Percentiles rank a stretch among this genome's conserved stretches.
phyloP scores from a whole-genome alignment of 352 stramenopile species.

The Pythium folliculosum region DNA sequence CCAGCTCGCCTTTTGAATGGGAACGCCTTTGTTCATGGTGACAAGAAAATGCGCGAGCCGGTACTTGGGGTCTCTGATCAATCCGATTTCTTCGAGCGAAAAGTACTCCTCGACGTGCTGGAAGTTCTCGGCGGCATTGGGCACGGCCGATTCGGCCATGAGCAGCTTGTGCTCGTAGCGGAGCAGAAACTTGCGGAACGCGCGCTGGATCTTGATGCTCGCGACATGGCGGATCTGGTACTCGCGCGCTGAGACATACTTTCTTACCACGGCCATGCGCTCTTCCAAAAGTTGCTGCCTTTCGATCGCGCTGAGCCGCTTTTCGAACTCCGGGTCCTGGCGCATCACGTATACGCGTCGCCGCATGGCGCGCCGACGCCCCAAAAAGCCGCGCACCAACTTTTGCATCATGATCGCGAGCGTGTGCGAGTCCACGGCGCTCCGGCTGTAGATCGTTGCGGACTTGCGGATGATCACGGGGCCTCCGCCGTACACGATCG shows the following conservation, averaged over 20 bases:
- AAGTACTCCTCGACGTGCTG: slow-evolving; percentile 62
- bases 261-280: slow-evolving; percentile 45
- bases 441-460: slow-evolving; percentile 44
- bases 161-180: slow-evolving; percentile 51
- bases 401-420: slow-evolving; percentile 43
- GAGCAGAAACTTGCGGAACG: slow-evolving; percentile 45
- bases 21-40: slow-evolving; percentile 62
- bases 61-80: slow-evolving; percentile 43
- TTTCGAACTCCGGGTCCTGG: slow-evolving; percentile 38
- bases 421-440: slow-evolving; percentile 39
- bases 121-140: slow-evolving; percentile 45
- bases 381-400: slow-evolving; percentile 58
- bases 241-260: slow-evolving; percentile 58
- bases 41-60: slow-evolving; percentile 62
- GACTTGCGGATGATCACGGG: slow-evolving; percentile 48
- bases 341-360: slow-evolving; percentile 26
- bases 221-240: slow-evolving; percentile 58
- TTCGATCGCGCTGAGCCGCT: slow-evolving; percentile 24
- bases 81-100: slow-evolving; percentile 58
- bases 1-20: slow-evolving; percentile 50
- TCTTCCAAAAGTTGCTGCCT: slow-evolving; percentile 31
- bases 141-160: slow-evolving; percentile 56
- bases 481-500: slow-evolving; percentile 49
- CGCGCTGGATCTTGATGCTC: slow-evolving; percentile 58
- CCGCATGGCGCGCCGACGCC: slow-evolving; percentile 24